Base-by-base conservation (phyloP, 2,329 filamentous ascomycete species). In the Colletotrichum sp. region DNA sequence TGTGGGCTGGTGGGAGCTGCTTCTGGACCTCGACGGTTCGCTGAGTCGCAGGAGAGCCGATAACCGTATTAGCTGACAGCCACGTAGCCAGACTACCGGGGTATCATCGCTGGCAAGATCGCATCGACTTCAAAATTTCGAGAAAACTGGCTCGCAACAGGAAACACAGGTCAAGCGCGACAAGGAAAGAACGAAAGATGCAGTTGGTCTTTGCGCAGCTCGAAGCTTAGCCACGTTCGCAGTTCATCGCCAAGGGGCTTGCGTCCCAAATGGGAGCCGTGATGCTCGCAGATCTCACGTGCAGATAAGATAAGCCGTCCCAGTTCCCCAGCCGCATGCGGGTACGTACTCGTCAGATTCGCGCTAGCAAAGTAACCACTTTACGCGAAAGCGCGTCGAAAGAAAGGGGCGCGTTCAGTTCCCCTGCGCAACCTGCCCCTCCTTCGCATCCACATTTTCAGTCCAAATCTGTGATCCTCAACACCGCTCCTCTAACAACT, bases 91-190 rank as follows among this genome's bases (percentile, higher is more conserved):
- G 79, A 82, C 85, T 89, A 89, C 83, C 85, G 84, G 82, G 86
- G 85, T 87, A 88, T 87, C 88, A 90, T 90, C 83, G 85, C 87
- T 87, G 60, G 61, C 57, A 68, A 61, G 71, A 55, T 64, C 39
- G 63, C 73, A 75, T 73, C 34, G 32, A 25, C 27, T 72, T 55
- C 6, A 12, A 28, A 64, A 73, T 13, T 68, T 68, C 39, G 39
- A 22, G 19, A 68, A 68, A 68, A 15, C 30, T 27, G 59, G 32
- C 27, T 63, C 66, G 39, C 70, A 73, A 64, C 15, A 64, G 32
- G 63, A 59, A 73, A 64, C 36, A 57, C 44, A 39, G 44, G 34
- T 63, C 22, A 59, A 65, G 57, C 30, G 22, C 44, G 61, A 39
- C 39, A 68, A 48, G 27, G 28, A 32, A 68, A 52, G n/a, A 64